Base-by-base conservation (phyloP, 441 rosid species). In the Biscutella auriculata region DNA sequence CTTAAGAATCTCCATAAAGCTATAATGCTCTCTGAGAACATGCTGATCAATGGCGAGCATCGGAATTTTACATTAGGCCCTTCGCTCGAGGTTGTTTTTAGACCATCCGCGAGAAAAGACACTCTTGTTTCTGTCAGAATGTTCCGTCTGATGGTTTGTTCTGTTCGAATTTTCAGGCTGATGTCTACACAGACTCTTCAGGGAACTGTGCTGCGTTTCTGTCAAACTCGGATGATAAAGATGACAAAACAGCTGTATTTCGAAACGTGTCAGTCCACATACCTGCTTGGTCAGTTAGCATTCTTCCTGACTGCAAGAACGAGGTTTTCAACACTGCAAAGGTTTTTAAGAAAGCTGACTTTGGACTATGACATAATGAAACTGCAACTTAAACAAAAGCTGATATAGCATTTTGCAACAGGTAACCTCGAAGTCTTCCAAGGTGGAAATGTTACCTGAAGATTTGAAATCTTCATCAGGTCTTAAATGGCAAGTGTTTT, bases 281-380 rank as follows among this genome's bases (percentile, higher is more conserved):
- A 56, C 99, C 97, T 60, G 88, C 99, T 56, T 93, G 99, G 99
- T 93, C 97, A 16, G 91, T 89, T 43, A 93, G 97, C 79, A 85
- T 93, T 68, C 77, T 93, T 27, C 96, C 96, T 14, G 96, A 93
- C 75, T 89, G 99, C 86, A 85, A 82, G 77, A 82, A 78, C 46
- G 96, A 55, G 26, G 77, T 75, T 36, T 87, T 72, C 67, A 93
- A 93, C 82, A 76, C 96, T 3, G 99, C 99, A 40, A 82, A 84
- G 95, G 98, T 93, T 69, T 53, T 40, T 25, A n/a, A 27, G 9
- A 36, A 17, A 40, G n/a, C 27, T 50, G 53, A 33, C n/a, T 8
- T 33, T 23, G 1, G 65, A 44, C 17, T 44, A 41, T 10, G 44
- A 14, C 32, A 39, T 15, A 7, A 19, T 0, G 13, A 5, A 47